Evolutionary conservation across 768 basidiomycete species (phyloP).

Genomic region (Agrocybe chaxingu): DNA sequence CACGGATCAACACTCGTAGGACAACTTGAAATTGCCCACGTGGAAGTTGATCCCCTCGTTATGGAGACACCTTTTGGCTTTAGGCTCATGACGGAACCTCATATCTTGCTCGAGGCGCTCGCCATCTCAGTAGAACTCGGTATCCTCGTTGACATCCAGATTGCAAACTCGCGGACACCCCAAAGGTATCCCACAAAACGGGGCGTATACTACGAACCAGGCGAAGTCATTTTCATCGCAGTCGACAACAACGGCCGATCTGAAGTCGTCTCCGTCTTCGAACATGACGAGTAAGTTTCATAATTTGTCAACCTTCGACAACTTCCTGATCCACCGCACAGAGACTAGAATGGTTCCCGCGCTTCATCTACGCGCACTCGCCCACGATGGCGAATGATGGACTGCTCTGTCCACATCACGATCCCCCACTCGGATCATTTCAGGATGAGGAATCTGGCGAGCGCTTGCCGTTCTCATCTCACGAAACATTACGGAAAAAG

Average conservation of each 20-base stretch:
- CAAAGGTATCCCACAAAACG: slow-evolving; percentile 3
- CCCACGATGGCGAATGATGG: too few relatives aligned
- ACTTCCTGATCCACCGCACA: too few relatives aligned
- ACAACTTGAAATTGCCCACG: slow-evolving; percentile 28
- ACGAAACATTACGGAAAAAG: too few relatives aligned
- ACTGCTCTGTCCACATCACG: too few relatives aligned
- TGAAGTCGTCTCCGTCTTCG: slow-evolving; percentile 9
- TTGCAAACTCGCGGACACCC: slow-evolving; percentile 10
- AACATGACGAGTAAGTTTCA: not conserved
- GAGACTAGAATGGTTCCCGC: too few relatives aligned
- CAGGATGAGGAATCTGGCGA: too few relatives aligned
- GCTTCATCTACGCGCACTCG: too few relatives aligned
- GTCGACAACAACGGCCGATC: slow-evolving; percentile 9
- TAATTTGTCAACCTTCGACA: too few relatives aligned
- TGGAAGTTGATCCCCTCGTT: slow-evolving; percentile 32
- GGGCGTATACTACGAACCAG: slow-evolving; percentile 5
- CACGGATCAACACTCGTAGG: slow-evolving; percentile 10
- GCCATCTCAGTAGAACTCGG: slow-evolving; percentile 38
- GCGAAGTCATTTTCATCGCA: slow-evolving; percentile 12
- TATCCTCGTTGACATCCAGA: slow-evolving; percentile 29
- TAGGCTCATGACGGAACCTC: slow-evolving; percentile 27
- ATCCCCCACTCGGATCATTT: too few relatives aligned
- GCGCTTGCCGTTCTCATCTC: too few relatives aligned
- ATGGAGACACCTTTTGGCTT: slow-evolving; percentile 30
- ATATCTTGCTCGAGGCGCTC: slow-evolving; percentile 33